Evolutionary conservation across 257 asterid genomes (phyloP).

Genomic region (Thymus mandschuricus): DNA sequence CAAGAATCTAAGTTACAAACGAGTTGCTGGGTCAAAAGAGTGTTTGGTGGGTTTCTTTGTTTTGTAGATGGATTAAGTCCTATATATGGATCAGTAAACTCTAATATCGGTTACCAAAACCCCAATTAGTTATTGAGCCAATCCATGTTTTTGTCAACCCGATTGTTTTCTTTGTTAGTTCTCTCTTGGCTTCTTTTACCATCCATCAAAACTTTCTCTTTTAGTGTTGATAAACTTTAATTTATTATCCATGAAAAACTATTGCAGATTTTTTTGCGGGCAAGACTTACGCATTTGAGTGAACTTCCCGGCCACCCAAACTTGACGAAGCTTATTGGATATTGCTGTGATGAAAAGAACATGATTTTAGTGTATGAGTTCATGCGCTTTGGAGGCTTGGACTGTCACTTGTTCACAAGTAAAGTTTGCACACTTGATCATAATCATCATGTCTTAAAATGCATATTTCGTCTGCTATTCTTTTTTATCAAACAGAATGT

Average conservation of each 20-base stretch:
- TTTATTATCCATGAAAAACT: too few species aligned
- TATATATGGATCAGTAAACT: too few species aligned
- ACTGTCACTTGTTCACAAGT: constrained; percentile 19
- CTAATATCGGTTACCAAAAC: too few species aligned
- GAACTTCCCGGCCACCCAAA: not conserved
- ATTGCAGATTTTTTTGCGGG: constrained; percentile 2
- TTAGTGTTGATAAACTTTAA: too few species aligned
- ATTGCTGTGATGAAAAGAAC: constrained; percentile 3
- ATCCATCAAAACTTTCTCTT: too few species aligned
- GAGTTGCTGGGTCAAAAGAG: not conserved
- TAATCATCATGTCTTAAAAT: not conserved
- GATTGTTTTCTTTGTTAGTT: too few species aligned
- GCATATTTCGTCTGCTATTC: not conserved
- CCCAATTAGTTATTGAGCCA: too few species aligned
- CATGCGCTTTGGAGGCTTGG: constrained; percentile 14
- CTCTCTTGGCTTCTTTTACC: too few species aligned
- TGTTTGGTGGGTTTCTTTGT: not conserved
- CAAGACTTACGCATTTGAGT: not conserved
- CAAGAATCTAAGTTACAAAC: not conserved
- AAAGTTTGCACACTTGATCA: not conserved
- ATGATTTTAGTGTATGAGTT: constrained; percentile 21
- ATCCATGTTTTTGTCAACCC: too few species aligned
- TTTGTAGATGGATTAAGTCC: not conserved
- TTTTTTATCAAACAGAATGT: not conserved
- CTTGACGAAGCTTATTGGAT: constrained; percentile 21